These are phyloP conservation scores for Rhodotorula mucilaginosa DNA, from an alignment of 1,284 basidiomycete species.

Conservation along the genomic window DNA sequence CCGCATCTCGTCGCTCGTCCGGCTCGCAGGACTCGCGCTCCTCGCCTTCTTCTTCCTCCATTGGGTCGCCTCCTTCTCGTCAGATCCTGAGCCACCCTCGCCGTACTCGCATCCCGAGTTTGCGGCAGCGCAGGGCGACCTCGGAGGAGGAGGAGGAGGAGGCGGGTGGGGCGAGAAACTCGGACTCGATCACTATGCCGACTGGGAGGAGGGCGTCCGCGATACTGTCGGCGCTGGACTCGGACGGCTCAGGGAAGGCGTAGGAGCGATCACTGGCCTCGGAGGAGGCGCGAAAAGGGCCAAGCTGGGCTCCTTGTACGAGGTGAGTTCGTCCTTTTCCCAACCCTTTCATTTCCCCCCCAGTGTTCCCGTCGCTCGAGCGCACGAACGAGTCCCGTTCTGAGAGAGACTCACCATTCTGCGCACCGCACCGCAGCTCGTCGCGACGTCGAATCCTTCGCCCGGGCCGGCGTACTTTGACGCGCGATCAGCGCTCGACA, in stretches of 20 bases:
- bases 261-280: conserved; percentile 29
- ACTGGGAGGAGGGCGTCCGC: conserved; percentile 37
- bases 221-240: conserved; percentile 25
- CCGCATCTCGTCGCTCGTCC: conserved; percentile 22
- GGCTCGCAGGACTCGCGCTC: conserved; percentile 14
- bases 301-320: conserved; percentile 37
- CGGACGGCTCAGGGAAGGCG: conserved; percentile 24
- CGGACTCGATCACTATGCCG: conserved; percentile 37
- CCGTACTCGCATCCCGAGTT: conserved; percentile 5
- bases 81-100: neutral
- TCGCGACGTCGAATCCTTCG: conserved; percentile 33
- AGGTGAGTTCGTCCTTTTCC: conserved; percentile 24
- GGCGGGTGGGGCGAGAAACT: conserved; percentile 31
- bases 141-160: neutral
- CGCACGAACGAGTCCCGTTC: too few relatives aligned
- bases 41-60: conserved; percentile 27
- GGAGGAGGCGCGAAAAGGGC: conserved; percentile 11
- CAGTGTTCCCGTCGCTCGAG: neutral
- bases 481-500: conserved; percentile 39
- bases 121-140: neutral
- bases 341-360: neutral
- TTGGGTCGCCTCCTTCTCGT: conserved; percentile 30
- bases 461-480: conserved; percentile 39
- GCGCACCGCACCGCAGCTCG: conserved; percentile 26
- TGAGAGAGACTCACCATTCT: too few relatives aligned